Percentiles rank a stretch among this genome's conserved stretches.
Conservation (phyloP, 441 rosid species). For the Gossypium laxum region DNA sequence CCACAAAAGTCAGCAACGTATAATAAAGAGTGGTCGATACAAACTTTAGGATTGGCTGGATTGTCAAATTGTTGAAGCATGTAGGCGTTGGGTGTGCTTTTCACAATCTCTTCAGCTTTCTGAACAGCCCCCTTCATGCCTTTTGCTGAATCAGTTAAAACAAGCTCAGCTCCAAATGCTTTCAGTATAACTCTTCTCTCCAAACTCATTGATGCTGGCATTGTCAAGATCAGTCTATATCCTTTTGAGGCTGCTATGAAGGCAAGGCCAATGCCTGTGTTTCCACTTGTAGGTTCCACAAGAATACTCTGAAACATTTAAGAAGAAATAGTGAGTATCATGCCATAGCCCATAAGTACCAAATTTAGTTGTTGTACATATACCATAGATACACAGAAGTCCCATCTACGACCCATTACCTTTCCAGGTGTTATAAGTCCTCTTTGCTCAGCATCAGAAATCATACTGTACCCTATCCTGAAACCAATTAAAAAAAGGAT, state of each 20-base stretch:
- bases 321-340: neutral
- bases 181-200: conserved; percentile 84
- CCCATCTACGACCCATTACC: conserved; percentile 31
- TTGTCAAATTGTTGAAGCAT: conserved; percentile 93
- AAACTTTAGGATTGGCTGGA: conserved; percentile 94
- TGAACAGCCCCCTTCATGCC: conserved; percentile 91
- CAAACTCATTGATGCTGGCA: conserved; percentile 97
- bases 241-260: conserved; percentile 91
- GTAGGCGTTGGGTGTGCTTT: conserved; percentile 59
- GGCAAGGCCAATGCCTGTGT: conserved; percentile 94
- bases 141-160: conserved; percentile 75
- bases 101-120: conserved; percentile 84
- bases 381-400: conserved; percentile 6
- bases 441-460: conserved; percentile 74
- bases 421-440: conserved; percentile 87
- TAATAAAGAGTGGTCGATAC: conserved; percentile 8
- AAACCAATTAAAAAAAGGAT: conserved; percentile 17
- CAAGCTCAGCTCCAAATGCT: conserved; percentile 94
- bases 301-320: conserved; percentile 49
- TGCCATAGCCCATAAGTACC: neutral
- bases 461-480: conserved; percentile 97
- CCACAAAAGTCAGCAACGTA: neutral
- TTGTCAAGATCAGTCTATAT: conserved; percentile 70
- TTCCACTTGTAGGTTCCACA: conserved; percentile 95
- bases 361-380: conserved; percentile 1